Percentiles rank a stretch among this genome's conserved stretches.
Evolutionary conservation across 1,139 yeast genomes (phyloP).

Genomic region (Nadsonia starkeyi-henricii): DNA sequence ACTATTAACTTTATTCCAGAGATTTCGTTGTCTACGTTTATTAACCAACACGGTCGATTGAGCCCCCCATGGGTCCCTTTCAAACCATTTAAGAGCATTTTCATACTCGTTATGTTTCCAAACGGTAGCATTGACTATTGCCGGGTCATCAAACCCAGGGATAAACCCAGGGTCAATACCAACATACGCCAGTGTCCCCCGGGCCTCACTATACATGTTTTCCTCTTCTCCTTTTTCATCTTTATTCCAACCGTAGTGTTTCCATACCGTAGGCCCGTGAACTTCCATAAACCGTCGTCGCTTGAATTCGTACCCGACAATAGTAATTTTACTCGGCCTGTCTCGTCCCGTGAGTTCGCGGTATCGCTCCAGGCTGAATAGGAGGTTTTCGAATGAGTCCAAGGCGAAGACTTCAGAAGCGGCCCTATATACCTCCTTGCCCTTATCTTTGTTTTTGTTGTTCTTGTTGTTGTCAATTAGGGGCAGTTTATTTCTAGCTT

Average conservation of each 20-base stretch:
- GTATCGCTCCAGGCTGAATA: neutral
- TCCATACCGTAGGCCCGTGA: neutral
- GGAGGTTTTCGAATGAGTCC: neutral
- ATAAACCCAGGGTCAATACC: neutral
- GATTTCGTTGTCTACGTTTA: neutral
- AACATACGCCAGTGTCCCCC: neutral
- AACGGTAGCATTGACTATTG: too few species aligned
- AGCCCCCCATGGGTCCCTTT: neutral
- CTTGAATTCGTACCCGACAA: neutral
- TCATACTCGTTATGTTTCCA: neutral
- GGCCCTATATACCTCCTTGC: too few species aligned
- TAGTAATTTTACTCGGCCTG: neutral
- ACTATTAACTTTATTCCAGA: neutral
- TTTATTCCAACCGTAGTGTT: neutral
- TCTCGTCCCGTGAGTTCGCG: neutral
- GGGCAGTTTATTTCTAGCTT: neutral
- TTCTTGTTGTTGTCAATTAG: neutral
- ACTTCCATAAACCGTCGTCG: neutral
- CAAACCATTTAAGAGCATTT: neutral
- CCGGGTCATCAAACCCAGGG: neutral
- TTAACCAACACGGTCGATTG: neutral
- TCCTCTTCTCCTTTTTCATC: neutral
- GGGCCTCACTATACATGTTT: neutral
- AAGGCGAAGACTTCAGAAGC: neutral
- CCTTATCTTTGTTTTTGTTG: too few species aligned